Percentiles rank a stretch among this genome's conserved stretches.
phyloP scores from a whole-genome alignment of 2,329 filamentous ascomycete genomes.

The Diaporthe citriasiana region DNA sequence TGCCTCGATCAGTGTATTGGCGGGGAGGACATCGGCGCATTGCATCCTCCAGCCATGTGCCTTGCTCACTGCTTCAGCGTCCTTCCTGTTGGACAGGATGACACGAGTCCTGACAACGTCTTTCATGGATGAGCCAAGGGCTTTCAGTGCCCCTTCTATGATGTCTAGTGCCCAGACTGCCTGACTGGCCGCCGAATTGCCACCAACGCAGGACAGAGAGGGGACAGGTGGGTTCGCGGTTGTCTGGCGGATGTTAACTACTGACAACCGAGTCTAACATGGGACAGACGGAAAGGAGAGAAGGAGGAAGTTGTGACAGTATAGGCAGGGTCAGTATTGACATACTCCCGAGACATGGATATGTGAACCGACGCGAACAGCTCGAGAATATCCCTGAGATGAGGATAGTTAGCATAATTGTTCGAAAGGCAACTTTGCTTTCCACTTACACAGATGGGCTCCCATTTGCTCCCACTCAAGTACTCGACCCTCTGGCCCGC shows the following conservation, averaged over 20 bases:
- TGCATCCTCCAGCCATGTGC: conserved; percentile 50
- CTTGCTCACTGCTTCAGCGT: conserved; percentile 48
- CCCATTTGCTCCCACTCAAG: conserved; percentile 50
- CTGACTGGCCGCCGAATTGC: conserved; percentile 47
- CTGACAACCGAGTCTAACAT: background rate
- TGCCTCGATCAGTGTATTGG: conserved; percentile 43
- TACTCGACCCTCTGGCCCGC: conserved; percentile 49
- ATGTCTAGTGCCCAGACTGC: conserved; percentile 50
- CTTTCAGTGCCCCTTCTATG: conserved; percentile 47
- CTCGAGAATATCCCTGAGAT: conserved; percentile 49
- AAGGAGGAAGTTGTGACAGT: too few species aligned
- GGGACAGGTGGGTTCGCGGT: conserved; percentile 48
- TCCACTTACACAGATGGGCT: conserved; percentile 48
- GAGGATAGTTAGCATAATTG: background rate
- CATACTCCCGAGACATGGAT: conserved; percentile 49
- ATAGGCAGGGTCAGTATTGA: background rate
- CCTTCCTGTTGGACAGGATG: conserved; percentile 45
- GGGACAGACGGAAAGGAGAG: too few species aligned
- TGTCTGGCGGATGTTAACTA: conserved; percentile 40
- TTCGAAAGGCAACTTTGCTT: too few species aligned
- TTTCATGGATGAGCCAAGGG: conserved; percentile 46
- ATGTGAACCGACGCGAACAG: conserved; percentile 47
- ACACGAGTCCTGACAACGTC: conserved; percentile 50
- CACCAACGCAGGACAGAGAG: conserved; percentile 44
- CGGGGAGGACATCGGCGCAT: conserved; percentile 45